A percentile compares a stretch with the other conserved stretches of the same genome.
Evolutionary conservation across 2,329 filamentous ascomycete species (phyloP).

Genomic region (Chrysosporium keratinophilum): DNA sequence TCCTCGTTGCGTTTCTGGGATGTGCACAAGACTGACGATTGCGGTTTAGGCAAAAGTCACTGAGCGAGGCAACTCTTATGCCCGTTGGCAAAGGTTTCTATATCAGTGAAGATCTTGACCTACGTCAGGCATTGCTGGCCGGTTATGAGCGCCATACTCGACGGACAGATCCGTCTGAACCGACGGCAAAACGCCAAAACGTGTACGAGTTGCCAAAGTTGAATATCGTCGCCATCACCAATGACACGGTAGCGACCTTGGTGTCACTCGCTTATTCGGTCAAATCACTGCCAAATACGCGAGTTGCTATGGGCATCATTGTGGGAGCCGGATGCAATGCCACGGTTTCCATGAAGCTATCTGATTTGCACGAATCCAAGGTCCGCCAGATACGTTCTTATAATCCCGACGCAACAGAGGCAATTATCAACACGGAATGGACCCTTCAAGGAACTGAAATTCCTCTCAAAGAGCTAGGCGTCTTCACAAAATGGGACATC

Average conservation of each 20-base stretch:
- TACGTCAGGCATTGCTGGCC: conserved; percentile 44
- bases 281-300: conserved; percentile 46
- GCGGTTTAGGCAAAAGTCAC: conserved; percentile 38
- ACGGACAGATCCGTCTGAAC: conserved; percentile 17
- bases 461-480: conserved; percentile 49
- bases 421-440: conserved; percentile 71
- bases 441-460: conserved; percentile 59
- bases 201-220: conserved; percentile 48
- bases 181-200: conserved; percentile 24
- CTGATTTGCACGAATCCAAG: conserved; percentile 52
- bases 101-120: conserved; percentile 45
- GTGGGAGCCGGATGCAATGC: conserved; percentile 69
- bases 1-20: neutral
- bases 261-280: conserved; percentile 65
- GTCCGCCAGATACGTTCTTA: conserved; percentile 38
- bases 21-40: neutral
- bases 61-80: conserved; percentile 46
- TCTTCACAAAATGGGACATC: conserved; percentile 59
- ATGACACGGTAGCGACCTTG: conserved; percentile 66
- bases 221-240: conserved; percentile 60
- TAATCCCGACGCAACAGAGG: conserved; percentile 43
- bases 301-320: conserved; percentile 64
- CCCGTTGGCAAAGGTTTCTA: conserved; percentile 51
- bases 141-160: conserved; percentile 45
- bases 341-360: conserved; percentile 57